Evolutionary conservation across 768 basidiomycete species (phyloP).

Genomic region (Calocybe gangraenosa): DNA sequence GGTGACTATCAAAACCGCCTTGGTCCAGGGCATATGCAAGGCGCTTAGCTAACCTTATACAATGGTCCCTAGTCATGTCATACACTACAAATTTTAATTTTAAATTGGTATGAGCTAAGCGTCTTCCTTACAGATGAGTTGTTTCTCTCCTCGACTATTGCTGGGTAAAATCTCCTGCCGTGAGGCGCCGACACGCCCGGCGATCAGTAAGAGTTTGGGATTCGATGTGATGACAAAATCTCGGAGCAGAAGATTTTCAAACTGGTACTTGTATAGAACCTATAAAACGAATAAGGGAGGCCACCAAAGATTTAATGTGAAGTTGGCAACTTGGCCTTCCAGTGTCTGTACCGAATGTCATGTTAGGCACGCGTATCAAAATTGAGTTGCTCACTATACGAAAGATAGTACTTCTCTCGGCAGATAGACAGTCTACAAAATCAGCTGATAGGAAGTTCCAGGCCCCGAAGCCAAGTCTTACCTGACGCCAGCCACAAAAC

Average conservation of each 20-base stretch:
- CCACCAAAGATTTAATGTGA: neutral
- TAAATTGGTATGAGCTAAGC: neutral
- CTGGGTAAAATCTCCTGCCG: constrained; percentile 1
- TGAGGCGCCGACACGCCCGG: constrained; percentile 5
- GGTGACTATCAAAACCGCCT: too few species aligned
- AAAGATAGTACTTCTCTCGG: constrained; percentile 12
- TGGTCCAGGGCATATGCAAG: neutral
- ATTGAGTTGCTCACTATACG: constrained; percentile 7
- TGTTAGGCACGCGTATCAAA: neutral
- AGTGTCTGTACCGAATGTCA: constrained; percentile 1
- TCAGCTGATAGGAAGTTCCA: neutral
- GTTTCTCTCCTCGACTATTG: constrained; percentile 14
- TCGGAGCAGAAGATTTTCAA: constrained; percentile 9
- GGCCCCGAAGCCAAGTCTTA: neutral
- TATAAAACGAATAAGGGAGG: neutral
- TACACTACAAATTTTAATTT: constrained; percentile 4
- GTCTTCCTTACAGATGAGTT: constrained; percentile 11
- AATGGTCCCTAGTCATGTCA: constrained; percentile 3
- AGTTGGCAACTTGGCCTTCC: constrained; percentile 4
- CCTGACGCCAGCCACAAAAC: constrained; percentile 5
- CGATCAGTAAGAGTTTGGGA: constrained; percentile 8
- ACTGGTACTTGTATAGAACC: constrained; percentile 2
- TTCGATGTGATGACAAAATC: constrained; percentile 12
- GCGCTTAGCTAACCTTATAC: neutral
- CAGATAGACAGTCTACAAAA: constrained; percentile 8